Conservation (phyloP, 768 basidiomycete genomes). For the Mycena crocata region DNA sequence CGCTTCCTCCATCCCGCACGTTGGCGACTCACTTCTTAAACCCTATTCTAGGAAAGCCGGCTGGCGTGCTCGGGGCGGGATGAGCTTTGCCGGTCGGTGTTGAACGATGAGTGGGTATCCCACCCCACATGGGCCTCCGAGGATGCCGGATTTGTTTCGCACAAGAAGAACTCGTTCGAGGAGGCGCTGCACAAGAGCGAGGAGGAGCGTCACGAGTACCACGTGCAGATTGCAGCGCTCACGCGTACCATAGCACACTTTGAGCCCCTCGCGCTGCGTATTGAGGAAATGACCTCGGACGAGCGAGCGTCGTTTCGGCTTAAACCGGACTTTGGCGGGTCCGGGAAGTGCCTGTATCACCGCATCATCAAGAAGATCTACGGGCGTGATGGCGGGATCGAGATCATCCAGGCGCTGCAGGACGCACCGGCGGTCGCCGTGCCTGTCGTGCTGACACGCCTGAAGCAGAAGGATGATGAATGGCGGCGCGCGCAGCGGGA, state of each 20-base stretch:
- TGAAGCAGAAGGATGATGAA: conserved; percentile 96
- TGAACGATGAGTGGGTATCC: conserved; percentile 98
- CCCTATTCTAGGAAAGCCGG: conserved; percentile 75
- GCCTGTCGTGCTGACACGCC: conserved; percentile 88
- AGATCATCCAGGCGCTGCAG: conserved; percentile 88
- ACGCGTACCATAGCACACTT: conserved; percentile 90
- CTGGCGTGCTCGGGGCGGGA: conserved; percentile 96
- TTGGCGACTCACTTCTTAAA: conserved; percentile 21
- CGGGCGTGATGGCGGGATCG: conserved; percentile 78
- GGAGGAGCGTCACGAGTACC: conserved; percentile 98
- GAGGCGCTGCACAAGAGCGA: conserved; percentile 97
- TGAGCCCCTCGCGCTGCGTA: conserved; percentile 86
- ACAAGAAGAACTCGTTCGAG: conserved; percentile 97
- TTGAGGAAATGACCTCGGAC: conserved; percentile 90
- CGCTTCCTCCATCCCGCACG: neutral
- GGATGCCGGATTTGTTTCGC: conserved; percentile 92
- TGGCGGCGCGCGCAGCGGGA: conserved; percentile 95
- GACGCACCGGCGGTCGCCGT: conserved; percentile 92
- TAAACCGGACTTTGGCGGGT: conserved; percentile 89
- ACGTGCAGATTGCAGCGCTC: conserved; percentile 93
- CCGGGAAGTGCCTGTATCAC: conserved; percentile 89
- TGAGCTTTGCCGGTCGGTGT: conserved; percentile 92
- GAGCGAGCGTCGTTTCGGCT: conserved; percentile 87
- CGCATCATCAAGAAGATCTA: conserved; percentile 95
- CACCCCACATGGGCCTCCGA: conserved; percentile 99